Evolutionary conservation across 1,139 yeast genomes (phyloP).

Genomic region (Keqinozyma sinolaborantium): DNA sequence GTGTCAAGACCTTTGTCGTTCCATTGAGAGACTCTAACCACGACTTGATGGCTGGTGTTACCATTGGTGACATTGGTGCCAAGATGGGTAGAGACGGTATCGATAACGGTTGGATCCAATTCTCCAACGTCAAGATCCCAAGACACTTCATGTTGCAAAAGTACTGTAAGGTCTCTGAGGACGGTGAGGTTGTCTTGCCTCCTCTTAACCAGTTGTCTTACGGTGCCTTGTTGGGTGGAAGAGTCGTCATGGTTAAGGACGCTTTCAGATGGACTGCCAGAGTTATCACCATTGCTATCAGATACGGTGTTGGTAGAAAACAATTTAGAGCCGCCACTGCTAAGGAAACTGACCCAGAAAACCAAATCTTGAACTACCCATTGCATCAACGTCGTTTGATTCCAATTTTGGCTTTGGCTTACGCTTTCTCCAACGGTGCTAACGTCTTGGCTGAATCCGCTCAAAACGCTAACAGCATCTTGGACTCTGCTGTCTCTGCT

Average conservation of each 20-base stretch:
- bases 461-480: slow-evolving; percentile 47
- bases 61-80: slow-evolving; percentile 88
- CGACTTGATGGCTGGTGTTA: slow-evolving; percentile 70
- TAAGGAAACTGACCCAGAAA: slow-evolving; percentile 38
- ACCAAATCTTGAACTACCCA: slow-evolving; percentile 74
- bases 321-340: slow-evolving; percentile 51
- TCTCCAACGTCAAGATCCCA: slow-evolving; percentile 77
- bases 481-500: slow-evolving; percentile 53
- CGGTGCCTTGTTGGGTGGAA: slow-evolving; percentile 82
- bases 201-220: slow-evolving; percentile 86
- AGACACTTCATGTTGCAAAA: slow-evolving; percentile 79
- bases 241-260: slow-evolving; percentile 86
- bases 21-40: slow-evolving; percentile 78
- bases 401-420: slow-evolving; percentile 76
- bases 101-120: slow-evolving; percentile 95
- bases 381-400: slow-evolving; percentile 82
- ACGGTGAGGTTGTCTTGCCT: slow-evolving; percentile 68
- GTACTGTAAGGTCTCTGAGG: slow-evolving; percentile 68
- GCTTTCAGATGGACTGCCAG: slow-evolving; percentile 80
- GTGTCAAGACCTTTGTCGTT: slow-evolving; percentile 87
- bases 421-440: slow-evolving; percentile 74
- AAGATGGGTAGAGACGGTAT: slow-evolving; percentile 91
- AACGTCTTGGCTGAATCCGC: slow-evolving; percentile 50
- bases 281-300: slow-evolving; percentile 75
- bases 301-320: slow-evolving; percentile 87